phyloP scores from a whole-genome alignment of 371 early-diverging fungal species.

The Lichtheimia ramosa region DNA sequence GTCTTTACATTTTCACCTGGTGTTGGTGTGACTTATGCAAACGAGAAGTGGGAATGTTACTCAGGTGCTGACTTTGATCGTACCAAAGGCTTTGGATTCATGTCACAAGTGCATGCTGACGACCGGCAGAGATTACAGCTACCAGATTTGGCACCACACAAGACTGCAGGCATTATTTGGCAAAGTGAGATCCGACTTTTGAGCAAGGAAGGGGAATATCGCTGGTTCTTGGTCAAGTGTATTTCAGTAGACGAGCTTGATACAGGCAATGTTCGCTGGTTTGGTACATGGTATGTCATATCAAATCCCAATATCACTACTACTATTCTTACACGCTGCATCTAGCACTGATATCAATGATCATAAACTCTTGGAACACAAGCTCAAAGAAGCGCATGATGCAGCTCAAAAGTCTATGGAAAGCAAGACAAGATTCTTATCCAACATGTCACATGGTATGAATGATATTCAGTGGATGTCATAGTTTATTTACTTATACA shows the following conservation, averaged over 20 bases:
- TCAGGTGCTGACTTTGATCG: slow-evolving; percentile 59
- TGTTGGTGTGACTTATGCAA: slow-evolving; percentile 61
- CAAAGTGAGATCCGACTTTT: slow-evolving; percentile 57
- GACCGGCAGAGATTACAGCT: slow-evolving; percentile 57
- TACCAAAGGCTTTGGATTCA: slow-evolving; percentile 59
- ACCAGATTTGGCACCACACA: slow-evolving; percentile 44
- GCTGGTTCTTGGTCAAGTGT: slow-evolving; percentile 68
- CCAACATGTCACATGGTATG: slow-evolving; percentile 69
- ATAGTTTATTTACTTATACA: background rate
- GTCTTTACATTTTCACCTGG: slow-evolving; percentile 66
- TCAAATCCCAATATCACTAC: background rate
- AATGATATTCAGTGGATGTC: background rate
- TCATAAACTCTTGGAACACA: slow-evolving; percentile 62
- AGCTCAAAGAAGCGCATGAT: slow-evolving; percentile 68
- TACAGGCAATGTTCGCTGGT: slow-evolving; percentile 61
- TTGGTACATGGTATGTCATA: slow-evolving; percentile 59
- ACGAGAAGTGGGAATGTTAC: slow-evolving; percentile 62
- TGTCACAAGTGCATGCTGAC: slow-evolving; percentile 65
- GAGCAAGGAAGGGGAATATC: slow-evolving; percentile 48
- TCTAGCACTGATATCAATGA: slow-evolving; percentile 65
- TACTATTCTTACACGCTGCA: background rate
- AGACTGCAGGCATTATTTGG: slow-evolving; percentile 54
- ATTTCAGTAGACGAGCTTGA: slow-evolving; percentile 62
- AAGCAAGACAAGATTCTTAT: slow-evolving; percentile 68
- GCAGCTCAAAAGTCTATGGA: slow-evolving; percentile 69